Percentiles rank a stretch among this genome's conserved stretches.
Conservation (phyloP, 805 yeast species). For the Metschnikowia amazonensis region DNA sequence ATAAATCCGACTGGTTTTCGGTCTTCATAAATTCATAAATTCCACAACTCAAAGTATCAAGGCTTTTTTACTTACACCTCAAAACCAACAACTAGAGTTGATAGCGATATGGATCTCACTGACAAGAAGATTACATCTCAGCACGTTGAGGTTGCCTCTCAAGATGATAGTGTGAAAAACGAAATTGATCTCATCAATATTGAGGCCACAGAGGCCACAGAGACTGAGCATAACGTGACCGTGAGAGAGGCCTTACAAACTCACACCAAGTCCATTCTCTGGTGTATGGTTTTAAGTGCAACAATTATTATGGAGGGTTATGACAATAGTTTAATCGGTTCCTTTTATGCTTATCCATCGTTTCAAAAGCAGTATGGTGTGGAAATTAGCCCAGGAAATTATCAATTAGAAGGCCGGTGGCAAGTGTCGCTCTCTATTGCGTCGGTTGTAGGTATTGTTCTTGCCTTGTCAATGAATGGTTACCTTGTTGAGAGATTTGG, state of each 20-base stretch:
- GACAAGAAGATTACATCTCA: not conserved
- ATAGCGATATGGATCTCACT: not conserved
- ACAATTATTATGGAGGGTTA: conserved; percentile 15
- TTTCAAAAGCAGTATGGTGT: conserved; percentile 9
- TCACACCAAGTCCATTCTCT: conserved; percentile 12
- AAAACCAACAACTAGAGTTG: not conserved
- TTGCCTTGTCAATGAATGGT: conserved; percentile 44
- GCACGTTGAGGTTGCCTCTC: conserved; percentile 6
- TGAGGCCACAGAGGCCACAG: conserved; percentile 21
- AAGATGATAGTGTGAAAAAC: not conserved
- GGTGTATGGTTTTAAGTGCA: conserved; percentile 10
- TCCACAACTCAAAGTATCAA: not conserved
- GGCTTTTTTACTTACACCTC: not conserved
- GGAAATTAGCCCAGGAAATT: conserved; percentile 2
- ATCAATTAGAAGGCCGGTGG: conserved; percentile 10
- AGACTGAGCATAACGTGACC: conserved; percentile 20
- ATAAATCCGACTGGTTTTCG: not conserved
- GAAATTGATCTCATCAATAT: conserved; percentile 6
- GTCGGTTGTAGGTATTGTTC: conserved; percentile 26
- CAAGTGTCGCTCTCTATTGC: conserved; percentile 24
- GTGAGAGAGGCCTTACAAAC: conserved; percentile 11
- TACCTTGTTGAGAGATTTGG: conserved; percentile 42
- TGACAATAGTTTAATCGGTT: conserved; percentile 12
- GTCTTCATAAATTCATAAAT: not conserved
- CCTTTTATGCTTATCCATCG: conserved; percentile 12